Conservation (phyloP, 2,329 filamentous ascomycete species). For the Penicillium occitanis region DNA sequence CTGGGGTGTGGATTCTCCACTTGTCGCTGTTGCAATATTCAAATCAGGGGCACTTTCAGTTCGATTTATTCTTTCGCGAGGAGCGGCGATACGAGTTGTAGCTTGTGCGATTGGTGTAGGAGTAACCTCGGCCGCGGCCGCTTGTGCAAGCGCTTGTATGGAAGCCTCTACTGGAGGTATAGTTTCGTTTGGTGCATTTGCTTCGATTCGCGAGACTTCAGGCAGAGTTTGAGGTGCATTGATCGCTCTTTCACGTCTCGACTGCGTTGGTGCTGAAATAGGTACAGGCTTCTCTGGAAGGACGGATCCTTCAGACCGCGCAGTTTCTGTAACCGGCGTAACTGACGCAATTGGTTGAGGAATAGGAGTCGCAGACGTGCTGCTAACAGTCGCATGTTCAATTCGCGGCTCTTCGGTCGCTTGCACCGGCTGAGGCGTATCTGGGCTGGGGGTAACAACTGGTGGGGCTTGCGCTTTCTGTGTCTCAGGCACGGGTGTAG, state of each 20-base stretch:
- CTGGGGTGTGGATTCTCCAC: not conserved
- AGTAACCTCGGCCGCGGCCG: not conserved
- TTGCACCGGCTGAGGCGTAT: conserved; percentile 10
- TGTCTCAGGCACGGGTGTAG: conserved; percentile 27
- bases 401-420: not conserved
- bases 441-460: not conserved
- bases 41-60: not conserved
- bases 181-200: not conserved
- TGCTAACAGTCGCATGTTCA: not conserved
- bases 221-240: not conserved
- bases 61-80: not conserved
- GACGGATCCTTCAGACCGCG: conserved; percentile 1
- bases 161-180: not conserved
- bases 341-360: not conserved
- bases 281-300: conserved; percentile 24
- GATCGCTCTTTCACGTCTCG: not conserved
- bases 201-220: not conserved
- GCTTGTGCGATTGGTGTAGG: not conserved
- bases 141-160: conserved; percentile 7
- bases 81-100: not conserved
- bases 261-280: not conserved
- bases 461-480: conserved; percentile 22
- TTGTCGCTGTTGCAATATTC: not conserved
- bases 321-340: not conserved
- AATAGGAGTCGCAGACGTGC: not conserved